Base-by-base conservation (phyloP, 2,329 filamentous ascomycete species). In the Apiospora malaysiana region DNA sequence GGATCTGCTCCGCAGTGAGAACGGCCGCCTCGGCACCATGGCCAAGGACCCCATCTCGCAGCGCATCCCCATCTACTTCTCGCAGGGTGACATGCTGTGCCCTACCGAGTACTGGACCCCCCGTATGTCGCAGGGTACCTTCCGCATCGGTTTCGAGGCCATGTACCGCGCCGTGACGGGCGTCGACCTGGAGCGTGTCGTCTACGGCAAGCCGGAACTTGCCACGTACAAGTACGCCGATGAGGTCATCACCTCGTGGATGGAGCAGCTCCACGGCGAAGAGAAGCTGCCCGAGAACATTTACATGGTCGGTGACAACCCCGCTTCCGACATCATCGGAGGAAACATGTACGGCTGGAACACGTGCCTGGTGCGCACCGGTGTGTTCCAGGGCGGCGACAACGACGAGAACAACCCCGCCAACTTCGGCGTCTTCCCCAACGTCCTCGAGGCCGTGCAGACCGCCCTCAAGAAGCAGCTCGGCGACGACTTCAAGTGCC, bases 261-360 rank as follows among this genome's bases (percentile, higher is more conserved):
- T 94, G 91, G 91, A 92, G 75, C 85, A 89, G 76, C 89, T 94
- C 74, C 92, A 94, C 85, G 89, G 89, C 78, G 91, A 93, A 81
- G 90, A 92, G 84, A 85, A 83, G 72, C 83, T 93, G 56, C 91
- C 91, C 4, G 80, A 88, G 79, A 92, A 93, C 82, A 85, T 93
- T 80, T 93, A 93, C 86, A 93, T 93, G 91, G 84, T 93, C 70
- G 91, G 91, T 74, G 91, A 93, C 82, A 93, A 93, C 84, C 91
- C 91, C 8, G 89, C 90, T 37, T 92, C 90, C 37, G 91, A 93
- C 79, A 93, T 93, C 77, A 86, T 92, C 74, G 92, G 92, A 73
- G 92, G 92, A 73, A 94, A 94, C 86, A 92, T 91, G 87, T 93
- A 94, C 81, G 91, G 91, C 72, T 94, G 92, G 92, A 94, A 94